Evolutionary conservation across 2,329 filamentous ascomycete genomes (phyloP).

Genomic region (Cercospora nicotianae): DNA sequence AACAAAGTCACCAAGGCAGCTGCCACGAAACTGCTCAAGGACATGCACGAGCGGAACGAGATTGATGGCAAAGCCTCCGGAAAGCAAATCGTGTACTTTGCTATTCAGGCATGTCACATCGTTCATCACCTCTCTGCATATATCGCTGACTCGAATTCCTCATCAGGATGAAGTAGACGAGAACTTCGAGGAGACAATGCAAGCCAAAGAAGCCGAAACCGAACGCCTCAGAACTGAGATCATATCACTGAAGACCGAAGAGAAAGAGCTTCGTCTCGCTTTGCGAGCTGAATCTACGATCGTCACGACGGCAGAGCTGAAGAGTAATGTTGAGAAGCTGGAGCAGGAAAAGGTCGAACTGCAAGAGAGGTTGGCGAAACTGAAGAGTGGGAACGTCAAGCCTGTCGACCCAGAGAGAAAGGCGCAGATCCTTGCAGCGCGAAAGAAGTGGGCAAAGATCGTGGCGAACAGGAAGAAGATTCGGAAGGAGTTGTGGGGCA

Average conservation of each 20-base stretch:
- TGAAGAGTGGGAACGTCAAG: slow-evolving; percentile 46
- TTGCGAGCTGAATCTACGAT: slow-evolving; percentile 50
- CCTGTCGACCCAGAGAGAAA: slow-evolving; percentile 53
- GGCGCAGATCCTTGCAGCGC: slow-evolving; percentile 48
- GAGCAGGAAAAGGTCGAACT: slow-evolving; percentile 48
- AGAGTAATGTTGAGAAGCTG: slow-evolving; percentile 45
- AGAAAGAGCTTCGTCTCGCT: slow-evolving; percentile 52
- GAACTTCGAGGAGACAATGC: slow-evolving; percentile 50
- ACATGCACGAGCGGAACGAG: slow-evolving; percentile 60
- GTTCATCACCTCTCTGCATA: background rate
- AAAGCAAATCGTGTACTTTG: slow-evolving; percentile 64
- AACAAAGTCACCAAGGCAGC: slow-evolving; percentile 48
- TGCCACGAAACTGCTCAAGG: slow-evolving; percentile 61
- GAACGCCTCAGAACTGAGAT: slow-evolving; percentile 49
- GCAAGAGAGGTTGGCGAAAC: slow-evolving; percentile 42
- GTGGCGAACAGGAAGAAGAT: slow-evolving; percentile 50
- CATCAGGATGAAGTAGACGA: slow-evolving; percentile 53
- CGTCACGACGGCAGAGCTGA: slow-evolving; percentile 55
- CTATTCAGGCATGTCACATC: slow-evolving; percentile 43
- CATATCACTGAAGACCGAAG: slow-evolving; percentile 45
- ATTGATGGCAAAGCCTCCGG: slow-evolving; percentile 60
- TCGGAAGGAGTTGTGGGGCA: slow-evolving; percentile 52
- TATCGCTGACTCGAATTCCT: background rate
- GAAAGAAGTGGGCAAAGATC: slow-evolving; percentile 46
- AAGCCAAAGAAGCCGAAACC: slow-evolving; percentile 52